phyloP scores from a whole-genome alignment of 2,329 filamentous ascomycete genomes.

The Cadophora luteo-olivacea region DNA sequence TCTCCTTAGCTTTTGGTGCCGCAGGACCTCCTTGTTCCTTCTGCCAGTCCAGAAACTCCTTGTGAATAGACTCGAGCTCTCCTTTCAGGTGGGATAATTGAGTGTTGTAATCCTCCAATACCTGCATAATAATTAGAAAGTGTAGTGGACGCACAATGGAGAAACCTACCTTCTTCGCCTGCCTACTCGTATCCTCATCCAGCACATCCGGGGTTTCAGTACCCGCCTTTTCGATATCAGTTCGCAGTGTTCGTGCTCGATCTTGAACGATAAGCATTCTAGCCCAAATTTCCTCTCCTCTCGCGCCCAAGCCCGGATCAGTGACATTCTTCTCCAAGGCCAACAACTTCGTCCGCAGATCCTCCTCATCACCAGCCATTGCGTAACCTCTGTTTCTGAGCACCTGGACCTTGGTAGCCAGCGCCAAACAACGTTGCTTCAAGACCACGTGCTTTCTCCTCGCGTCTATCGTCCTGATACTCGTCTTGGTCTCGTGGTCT shows the following conservation, averaged over 20 bases:
- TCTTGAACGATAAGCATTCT: constrained; percentile 77
- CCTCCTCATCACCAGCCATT: constrained; percentile 79
- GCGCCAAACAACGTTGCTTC: constrained; percentile 73
- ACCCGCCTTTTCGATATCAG: constrained; percentile 74
- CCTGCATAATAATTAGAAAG: constrained; percentile 53
- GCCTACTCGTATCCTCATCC: constrained; percentile 72
- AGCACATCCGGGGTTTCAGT: constrained; percentile 62
- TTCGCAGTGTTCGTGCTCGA: constrained; percentile 73
- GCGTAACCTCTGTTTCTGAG: constrained; percentile 83
- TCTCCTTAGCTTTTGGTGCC: constrained; percentile 26
- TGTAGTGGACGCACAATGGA: constrained; percentile 3
- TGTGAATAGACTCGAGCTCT: constrained; percentile 59
- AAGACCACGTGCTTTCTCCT: constrained; percentile 75
- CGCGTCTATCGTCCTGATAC: constrained; percentile 75
- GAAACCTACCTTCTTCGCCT: constrained; percentile 73
- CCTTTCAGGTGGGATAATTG: constrained; percentile 79
- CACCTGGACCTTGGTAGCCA: constrained; percentile 82
- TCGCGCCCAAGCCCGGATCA: constrained; percentile 76
- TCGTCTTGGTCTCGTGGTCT: constrained; percentile 78
- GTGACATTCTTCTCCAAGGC: constrained; percentile 72
- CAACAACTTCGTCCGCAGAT: constrained; percentile 74
- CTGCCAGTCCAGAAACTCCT: constrained; percentile 61
- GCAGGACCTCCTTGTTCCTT: constrained; percentile 43
- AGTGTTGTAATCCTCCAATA: constrained; percentile 81
- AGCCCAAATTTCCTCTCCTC: constrained; percentile 87